Evolutionary conservation across 1,284 basidiomycete species (phyloP).

Genomic region (Trichosporon sp.): DNA sequence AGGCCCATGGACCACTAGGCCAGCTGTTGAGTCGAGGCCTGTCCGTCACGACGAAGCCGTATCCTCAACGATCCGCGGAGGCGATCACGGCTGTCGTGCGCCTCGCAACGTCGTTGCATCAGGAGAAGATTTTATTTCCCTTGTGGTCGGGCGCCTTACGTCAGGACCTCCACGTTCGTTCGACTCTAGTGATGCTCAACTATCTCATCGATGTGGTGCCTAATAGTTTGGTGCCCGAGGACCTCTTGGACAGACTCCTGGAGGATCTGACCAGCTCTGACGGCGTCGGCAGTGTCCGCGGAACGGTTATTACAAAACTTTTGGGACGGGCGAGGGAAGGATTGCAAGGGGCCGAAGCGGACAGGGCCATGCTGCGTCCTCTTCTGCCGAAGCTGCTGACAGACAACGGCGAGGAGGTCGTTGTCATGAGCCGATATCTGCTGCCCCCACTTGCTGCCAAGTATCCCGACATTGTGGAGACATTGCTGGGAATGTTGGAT

Average conservation of each 20-base stretch:
- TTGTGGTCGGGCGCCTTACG: not conserved
- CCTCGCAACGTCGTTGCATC: not conserved
- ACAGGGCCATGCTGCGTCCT: slow-evolving; percentile 19
- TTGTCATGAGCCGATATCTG: slow-evolving; percentile 29
- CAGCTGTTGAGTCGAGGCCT: slow-evolving; percentile 11
- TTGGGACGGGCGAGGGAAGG: slow-evolving; percentile 9
- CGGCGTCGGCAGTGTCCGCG: not conserved
- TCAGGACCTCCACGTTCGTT: slow-evolving; percentile 14
- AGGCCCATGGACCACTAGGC: not conserved
- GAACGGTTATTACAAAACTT: not conserved
- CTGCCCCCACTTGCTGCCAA: slow-evolving; percentile 29
- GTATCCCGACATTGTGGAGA: slow-evolving; percentile 8
- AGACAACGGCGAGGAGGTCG: slow-evolving; percentile 11
- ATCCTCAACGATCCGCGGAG: slow-evolving; percentile 28
- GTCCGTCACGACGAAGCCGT: slow-evolving; percentile 22
- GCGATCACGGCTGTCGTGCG: slow-evolving; percentile 16
- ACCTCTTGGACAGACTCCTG: slow-evolving; percentile 22
- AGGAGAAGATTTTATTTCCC: not conserved
- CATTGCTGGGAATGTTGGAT: slow-evolving; percentile 22
- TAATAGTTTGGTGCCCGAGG: slow-evolving; percentile 9
- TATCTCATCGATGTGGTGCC: slow-evolving; percentile 25
- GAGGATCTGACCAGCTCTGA: slow-evolving; percentile 17
- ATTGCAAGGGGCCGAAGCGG: slow-evolving; percentile 1
- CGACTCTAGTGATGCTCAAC: slow-evolving; percentile 13
- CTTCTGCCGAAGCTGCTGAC: slow-evolving; percentile 24